Evolutionary conservation across 805 yeast genomes (phyloP), one percentile per base, ranked within the genome.

Genomic region (Monosporozyma solicola): DNA sequence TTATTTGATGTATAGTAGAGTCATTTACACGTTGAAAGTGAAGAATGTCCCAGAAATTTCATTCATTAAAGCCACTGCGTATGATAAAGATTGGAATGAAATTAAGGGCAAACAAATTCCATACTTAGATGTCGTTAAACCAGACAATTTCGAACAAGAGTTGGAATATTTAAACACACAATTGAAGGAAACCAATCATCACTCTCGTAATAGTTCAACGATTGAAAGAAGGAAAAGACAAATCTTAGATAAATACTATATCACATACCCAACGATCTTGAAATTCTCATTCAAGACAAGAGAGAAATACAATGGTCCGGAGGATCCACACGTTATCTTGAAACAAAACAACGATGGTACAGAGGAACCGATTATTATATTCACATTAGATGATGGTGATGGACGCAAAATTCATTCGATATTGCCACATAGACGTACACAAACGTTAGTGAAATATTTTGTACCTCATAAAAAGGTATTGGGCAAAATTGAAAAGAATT

Each of bases 1-100:
- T 10, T 80, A 78, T 62, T 62, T 74, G 55, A 67, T 74, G 68
- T 74, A 74, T 16, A 37, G 44, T 71, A 76, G 80, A 51, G 57
- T 76, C 22, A 59, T 70, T 13, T 77, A 75, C 58, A 59, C 66
- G 10, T 22, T n/a, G 25, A 24, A 25, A 20, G 15, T 25, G n/a
- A 51, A 29, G 41, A 33, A 13, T 66, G 60, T 51, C 61, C 62
- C 47, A 20, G 33, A 39, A 13, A 25, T 72, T 20, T 73, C 78
- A 5, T 67, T 76, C 32, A 57, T 74, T 5, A 70, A 22, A 9
- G 55, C 51, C 8, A 56, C 52, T 35, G 53, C 56, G 2, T 55
- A 47, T 16, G 58, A 55, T 51, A 55, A 50, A 46, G 39, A 55
- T 32, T 55, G 58, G 58, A 51, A 51, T 29, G 58, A 55, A 27